A percentile compares a stretch with the other conserved stretches of the same genome.
Evolutionary conservation across 1,139 yeast species (phyloP).

Genomic region (Scheffersomyces titani): DNA sequence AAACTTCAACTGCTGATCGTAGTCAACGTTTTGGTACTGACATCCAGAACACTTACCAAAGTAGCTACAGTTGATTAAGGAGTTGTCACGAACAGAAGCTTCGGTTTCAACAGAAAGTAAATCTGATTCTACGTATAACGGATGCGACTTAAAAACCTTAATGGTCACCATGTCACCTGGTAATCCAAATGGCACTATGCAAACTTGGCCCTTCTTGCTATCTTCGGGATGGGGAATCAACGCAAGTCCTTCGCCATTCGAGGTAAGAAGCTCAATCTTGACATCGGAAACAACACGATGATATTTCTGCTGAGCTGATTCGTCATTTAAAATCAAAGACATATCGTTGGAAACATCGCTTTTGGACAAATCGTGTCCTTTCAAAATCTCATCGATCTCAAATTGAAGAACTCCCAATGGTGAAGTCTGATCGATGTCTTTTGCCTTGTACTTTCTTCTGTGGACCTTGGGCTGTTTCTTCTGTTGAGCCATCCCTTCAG

Average conservation of each 20-base stretch:
- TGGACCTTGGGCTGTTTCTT: conserved; percentile 29
- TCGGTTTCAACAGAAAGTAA: conserved; percentile 51
- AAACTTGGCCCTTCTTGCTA: conserved; percentile 41
- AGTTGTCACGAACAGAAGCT: conserved; percentile 52
- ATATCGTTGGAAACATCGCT: conserved; percentile 64
- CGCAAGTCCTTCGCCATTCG: conserved; percentile 82
- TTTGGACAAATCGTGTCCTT: conserved; percentile 40
- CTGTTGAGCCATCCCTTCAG: conserved; percentile 3
- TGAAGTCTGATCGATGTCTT: conserved; percentile 71
- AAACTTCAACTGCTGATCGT: conserved; percentile 68
- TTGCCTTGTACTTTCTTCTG: conserved; percentile 52
- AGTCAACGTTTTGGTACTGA: conserved; percentile 81
- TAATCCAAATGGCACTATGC: conserved; percentile 78
- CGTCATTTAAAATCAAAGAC: conserved; percentile 61
- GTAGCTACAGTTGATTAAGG: conserved; percentile 46
- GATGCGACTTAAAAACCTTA: conserved; percentile 77
- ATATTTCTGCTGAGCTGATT: conserved; percentile 48
- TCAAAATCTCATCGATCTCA: conserved; percentile 68
- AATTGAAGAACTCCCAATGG: conserved; percentile 77
- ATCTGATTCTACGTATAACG: conserved; percentile 75
- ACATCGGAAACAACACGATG: conserved; percentile 64
- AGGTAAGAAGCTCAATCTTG: conserved; percentile 56
- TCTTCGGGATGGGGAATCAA: conserved; percentile 58
- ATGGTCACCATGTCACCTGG: conserved; percentile 81
- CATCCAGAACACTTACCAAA: conserved; percentile 73